Evolutionary conservation across 345 rosid species (phyloP), one percentile per base, ranked within the genome.

Genomic region (Pugionium dolabratum): DNA sequence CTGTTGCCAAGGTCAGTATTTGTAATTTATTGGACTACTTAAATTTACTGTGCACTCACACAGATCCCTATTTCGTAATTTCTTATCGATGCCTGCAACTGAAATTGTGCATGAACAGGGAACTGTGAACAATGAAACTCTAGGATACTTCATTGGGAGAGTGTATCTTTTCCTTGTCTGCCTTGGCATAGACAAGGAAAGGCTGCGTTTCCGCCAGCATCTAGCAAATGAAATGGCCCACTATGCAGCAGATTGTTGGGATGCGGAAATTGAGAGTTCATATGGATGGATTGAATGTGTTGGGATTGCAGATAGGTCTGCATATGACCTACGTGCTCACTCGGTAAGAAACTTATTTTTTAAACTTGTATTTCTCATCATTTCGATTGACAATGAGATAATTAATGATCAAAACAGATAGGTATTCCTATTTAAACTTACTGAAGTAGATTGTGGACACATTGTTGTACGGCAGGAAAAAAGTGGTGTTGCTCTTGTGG

Each of bases 231-330:
- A 93, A 80, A 93, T 93, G 98, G 98, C 98, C 9, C 98, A 90
- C 75, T 93, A 93, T 70, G 98, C 98, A 4, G 95, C 97, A 31
- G 98, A 90, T 62, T 93, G 98, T 72, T 93, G 98, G 98, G 98
- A 93, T 79, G 98, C 98, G 37, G 98, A 93, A 81, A 93, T 93
- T 39, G 98, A 93, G 72, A 70, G 87, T 61, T 85, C 97, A 0
- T 90, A 93, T 73, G 97, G 98, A 29, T 94, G 99, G 99, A 83
- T 90, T 25, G 97, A 94, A 76, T 94, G 99, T 78, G 99, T 94
- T 57, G 97, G 99, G 40, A 88, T 90, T 74, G 99, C 99, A 61
- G 99, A 94, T 76, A 85, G 99, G 71, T 88, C 99, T 77, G 97
- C 97, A 1, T 90, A 79, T 61, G 99, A 94, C 81, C 54, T 94